These are phyloP conservation scores for Chrysophaeum taylorii DNA, from an alignment of 352 stramenopile genomes.

Conservation along the genomic window DNA sequence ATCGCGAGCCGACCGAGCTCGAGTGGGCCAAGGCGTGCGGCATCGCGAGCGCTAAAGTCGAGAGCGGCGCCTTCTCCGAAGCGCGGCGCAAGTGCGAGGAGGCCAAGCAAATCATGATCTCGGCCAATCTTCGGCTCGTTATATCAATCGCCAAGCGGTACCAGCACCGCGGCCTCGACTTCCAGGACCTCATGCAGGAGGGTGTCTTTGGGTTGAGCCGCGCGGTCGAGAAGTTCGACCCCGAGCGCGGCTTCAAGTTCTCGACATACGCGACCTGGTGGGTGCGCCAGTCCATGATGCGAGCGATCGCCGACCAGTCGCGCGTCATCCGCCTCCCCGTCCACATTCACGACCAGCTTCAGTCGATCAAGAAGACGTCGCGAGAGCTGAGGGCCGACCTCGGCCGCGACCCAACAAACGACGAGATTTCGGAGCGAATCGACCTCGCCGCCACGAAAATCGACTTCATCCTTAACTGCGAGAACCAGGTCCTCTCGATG, in stretches of 20 bases:
- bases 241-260: constrained; percentile 60
- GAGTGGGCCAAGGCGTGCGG: background rate
- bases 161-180: constrained; percentile 45
- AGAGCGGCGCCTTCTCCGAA: background rate
- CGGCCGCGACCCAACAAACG: constrained; percentile 37
- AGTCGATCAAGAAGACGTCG: constrained; percentile 40
- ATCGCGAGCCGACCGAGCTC: background rate
- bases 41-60: background rate
- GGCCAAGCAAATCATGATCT: constrained; percentile 52
- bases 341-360: constrained; percentile 60
- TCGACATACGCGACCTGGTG: constrained; percentile 71
- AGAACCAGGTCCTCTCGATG: constrained; percentile 42
- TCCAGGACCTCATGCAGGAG: constrained; percentile 63
- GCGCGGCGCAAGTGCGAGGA: constrained; percentile 33
- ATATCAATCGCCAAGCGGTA: constrained; percentile 60
- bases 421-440: constrained; percentile 41
- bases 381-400: constrained; percentile 44
- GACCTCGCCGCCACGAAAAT: constrained; percentile 44
- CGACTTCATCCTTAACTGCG: constrained; percentile 42
- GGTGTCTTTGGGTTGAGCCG: constrained; percentile 57
- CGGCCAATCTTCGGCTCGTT: constrained; percentile 61
- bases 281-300: constrained; percentile 64
- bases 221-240: constrained; percentile 68
- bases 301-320: constrained; percentile 58
- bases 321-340: constrained; percentile 56